These are phyloP conservation scores for Emergomyces orientalis DNA, from an alignment of 2,329 filamentous ascomycete genomes.

Conservation along the genomic window DNA sequence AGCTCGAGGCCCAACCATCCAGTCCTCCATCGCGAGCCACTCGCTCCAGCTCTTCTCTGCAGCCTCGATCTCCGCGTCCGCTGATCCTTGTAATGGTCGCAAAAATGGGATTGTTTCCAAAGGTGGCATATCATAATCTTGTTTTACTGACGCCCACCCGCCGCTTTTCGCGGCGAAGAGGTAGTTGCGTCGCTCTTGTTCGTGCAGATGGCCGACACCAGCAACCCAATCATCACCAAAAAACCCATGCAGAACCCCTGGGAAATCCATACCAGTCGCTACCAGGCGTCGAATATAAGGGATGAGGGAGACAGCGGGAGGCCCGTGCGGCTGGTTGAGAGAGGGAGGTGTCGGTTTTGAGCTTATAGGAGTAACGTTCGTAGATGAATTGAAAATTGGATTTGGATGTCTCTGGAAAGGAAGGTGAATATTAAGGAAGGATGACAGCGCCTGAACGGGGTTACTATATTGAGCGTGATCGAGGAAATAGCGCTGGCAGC, in stretches of 20 bases:
- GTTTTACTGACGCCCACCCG: conserved; percentile 80
- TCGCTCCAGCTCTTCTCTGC: conserved; percentile 86
- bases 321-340: conserved; percentile 15
- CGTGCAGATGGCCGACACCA: conserved; percentile 73
- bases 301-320: conserved; percentile 56
- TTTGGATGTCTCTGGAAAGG: conserved; percentile 64
- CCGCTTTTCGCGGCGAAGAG: conserved; percentile 91
- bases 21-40: conserved; percentile 95
- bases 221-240: conserved; percentile 87
- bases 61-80: conserved; percentile 67
- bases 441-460: conserved; percentile 76
- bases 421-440: conserved; percentile 83
- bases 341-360: not conserved
- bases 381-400: conserved; percentile 38
- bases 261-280: conserved; percentile 81
- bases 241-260: conserved; percentile 82
- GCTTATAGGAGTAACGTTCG: conserved; percentile 19
- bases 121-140: conserved; percentile 76
- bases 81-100: conserved; percentile 66
- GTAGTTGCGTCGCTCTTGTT: conserved; percentile 86
- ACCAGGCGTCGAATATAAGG: conserved; percentile 87
- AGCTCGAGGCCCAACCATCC: conserved; percentile 85
- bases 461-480: conserved; percentile 79
- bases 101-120: conserved; percentile 82
- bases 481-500: conserved; percentile 82